These are phyloP conservation scores for Colletotrichum sp. DNA, from an alignment of 2,329 filamentous ascomycete species.

Conservation along the genomic window DNA sequence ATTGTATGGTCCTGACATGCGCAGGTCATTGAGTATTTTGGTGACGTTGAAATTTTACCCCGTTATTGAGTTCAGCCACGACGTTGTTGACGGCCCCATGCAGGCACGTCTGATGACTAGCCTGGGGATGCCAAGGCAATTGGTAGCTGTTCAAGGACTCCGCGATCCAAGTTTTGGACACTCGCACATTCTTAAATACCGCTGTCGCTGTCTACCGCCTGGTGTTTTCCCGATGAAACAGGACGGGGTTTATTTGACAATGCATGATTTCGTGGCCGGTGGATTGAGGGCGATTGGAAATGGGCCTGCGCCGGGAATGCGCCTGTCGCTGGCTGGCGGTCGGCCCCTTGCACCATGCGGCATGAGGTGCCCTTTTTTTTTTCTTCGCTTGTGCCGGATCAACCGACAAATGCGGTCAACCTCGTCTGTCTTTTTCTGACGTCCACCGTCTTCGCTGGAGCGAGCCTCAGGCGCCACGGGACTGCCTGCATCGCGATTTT, in stretches of 20 bases:
- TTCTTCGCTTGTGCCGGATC: conserved; percentile 11
- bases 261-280: conserved; percentile 8
- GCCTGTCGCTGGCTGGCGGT: neutral
- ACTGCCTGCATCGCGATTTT: neutral
- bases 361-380: neutral
- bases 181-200: neutral
- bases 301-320: conserved; percentile 9
- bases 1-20: neutral
- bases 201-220: neutral
- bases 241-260: neutral
- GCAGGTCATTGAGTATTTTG: neutral
- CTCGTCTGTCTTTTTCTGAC: conserved; percentile 14
- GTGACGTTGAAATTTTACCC: neutral
- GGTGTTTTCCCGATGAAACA: neutral
- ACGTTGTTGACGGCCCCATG: neutral
- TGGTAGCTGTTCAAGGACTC: neutral
- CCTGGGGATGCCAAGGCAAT: neutral
- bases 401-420: conserved; percentile 20
- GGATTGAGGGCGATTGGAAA: neutral
- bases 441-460: neutral
- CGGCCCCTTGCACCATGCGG: conserved; percentile 9
- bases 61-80: neutral
- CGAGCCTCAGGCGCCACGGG: neutral
- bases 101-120: neutral
- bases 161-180: neutral